These are phyloP conservation scores for Kentomonas sorsogonicus DNA, from an alignment of 208 protist species.

Conservation along the genomic window DNA sequence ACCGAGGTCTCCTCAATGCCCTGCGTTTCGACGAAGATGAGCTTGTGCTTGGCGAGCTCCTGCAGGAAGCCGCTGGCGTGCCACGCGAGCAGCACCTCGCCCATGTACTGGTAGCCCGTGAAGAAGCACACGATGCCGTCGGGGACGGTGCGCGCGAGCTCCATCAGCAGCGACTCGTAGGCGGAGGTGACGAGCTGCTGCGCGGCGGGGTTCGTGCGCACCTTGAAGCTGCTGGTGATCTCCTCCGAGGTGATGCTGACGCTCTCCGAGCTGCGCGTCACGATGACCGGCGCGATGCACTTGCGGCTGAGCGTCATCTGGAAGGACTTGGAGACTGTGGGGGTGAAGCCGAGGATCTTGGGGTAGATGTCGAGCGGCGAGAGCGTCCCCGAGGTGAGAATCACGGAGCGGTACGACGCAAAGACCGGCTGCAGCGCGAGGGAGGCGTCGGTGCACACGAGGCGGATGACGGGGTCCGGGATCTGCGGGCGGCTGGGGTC, in stretches of 20 bases:
- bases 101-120: constrained; percentile 95
- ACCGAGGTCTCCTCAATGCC: constrained; percentile 95
- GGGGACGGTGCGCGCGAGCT: constrained; percentile 93
- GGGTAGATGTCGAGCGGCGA: constrained; percentile 99
- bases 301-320: constrained; percentile 94
- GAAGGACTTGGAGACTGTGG: constrained; percentile 90
- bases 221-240: constrained; percentile 87
- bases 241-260: constrained; percentile 85
- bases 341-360: constrained; percentile 96
- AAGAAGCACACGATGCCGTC: constrained; percentile 99
- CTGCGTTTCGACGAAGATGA: constrained; percentile 98
- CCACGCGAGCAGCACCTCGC: constrained; percentile 92
- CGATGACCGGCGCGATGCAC: constrained; percentile 94
- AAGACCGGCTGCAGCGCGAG: constrained; percentile 96
- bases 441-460: constrained; percentile 96
- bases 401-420: constrained; percentile 91
- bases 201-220: constrained; percentile 62
- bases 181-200: constrained; percentile 93
- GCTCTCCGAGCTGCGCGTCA: constrained; percentile 84
- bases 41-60: constrained; percentile 93
- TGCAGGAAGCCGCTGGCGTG: constrained; percentile 90
- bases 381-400: constrained; percentile 97
- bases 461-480: constrained; percentile 86
- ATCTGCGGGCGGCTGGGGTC: constrained; percentile 88
- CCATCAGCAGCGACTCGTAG: constrained; percentile 94